These are phyloP conservation scores for Aleurites moluccanus DNA, from an alignment of 441 rosid genomes.

Conservation along the genomic window DNA sequence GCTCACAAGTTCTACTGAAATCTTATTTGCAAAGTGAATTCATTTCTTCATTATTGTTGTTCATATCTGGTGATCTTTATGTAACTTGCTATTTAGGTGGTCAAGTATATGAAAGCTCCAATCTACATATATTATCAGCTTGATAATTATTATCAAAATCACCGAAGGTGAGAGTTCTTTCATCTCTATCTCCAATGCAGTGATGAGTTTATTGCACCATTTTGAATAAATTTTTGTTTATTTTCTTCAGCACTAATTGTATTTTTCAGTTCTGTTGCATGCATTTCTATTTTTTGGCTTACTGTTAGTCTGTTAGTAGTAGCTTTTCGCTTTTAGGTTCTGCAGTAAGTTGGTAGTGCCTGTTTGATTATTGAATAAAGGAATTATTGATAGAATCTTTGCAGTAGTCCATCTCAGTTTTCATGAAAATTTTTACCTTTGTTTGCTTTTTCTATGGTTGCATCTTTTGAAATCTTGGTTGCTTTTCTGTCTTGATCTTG, in stretches of 20 bases:
- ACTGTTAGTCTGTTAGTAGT: background rate
- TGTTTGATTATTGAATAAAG: background rate
- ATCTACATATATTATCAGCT: constrained; percentile 81
- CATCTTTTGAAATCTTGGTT: background rate
- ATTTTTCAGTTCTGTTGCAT: background rate
- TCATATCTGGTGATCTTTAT: constrained; percentile 16
- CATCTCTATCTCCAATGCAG: constrained; percentile 12
- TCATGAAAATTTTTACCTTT: background rate
- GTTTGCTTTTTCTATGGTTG: background rate
- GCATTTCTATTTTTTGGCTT: background rate
- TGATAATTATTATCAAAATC: constrained; percentile 90
- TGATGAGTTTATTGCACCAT: background rate
- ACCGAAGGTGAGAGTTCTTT: constrained; percentile 56
- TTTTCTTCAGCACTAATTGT: background rate
- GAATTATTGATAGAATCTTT: background rate
- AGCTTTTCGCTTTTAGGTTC: background rate
- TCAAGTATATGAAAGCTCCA: constrained; percentile 84
- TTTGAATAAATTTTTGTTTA: background rate
- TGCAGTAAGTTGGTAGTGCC: background rate
- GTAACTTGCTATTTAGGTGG: constrained; percentile 46
- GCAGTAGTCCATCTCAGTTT: background rate
- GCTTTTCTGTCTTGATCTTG: constrained; percentile 4
- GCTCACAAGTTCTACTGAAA: background rate
- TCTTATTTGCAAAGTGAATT: background rate
- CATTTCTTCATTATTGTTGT: background rate